A percentile compares a stretch with the other conserved stretches of the same genome.
Evolutionary conservation across 169 alveolate species (phyloP).

Genomic region (Hepatocystis sp.): DNA sequence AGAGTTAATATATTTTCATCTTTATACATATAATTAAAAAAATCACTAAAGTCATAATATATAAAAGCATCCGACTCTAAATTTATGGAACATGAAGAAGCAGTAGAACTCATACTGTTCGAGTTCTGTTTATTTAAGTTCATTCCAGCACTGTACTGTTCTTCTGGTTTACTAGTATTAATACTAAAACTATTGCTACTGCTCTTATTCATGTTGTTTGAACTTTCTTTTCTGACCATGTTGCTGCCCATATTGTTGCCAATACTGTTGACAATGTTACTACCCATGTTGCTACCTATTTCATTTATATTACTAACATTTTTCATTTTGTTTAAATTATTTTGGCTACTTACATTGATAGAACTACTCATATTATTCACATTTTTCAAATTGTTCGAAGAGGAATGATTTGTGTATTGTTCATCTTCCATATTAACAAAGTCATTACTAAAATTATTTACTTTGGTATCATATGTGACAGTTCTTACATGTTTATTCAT

Average conservation of each 20-base stretch:
- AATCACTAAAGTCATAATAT: constrained; percentile 50
- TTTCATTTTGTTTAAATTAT: constrained; percentile 7
- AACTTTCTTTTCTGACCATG: no score
- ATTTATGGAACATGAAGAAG: constrained; percentile 8
- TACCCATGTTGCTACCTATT: constrained; percentile 1
- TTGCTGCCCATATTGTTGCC: no score
- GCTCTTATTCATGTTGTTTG: no score
- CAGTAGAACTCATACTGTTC: not conserved
- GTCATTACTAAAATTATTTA: constrained; percentile 31
- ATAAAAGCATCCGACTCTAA: constrained; percentile 62
- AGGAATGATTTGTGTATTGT: constrained; percentile 5
- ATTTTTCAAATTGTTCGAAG: constrained; percentile 13
- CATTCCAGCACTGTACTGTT: no score
- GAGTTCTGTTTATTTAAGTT: constrained; percentile 22
- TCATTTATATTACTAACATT: constrained; percentile 2
- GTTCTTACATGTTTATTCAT: constrained; percentile 20
- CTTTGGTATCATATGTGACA: constrained; percentile 30
- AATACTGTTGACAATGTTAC: no score
- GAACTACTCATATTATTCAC: constrained; percentile 6
- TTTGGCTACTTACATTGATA: not conserved
- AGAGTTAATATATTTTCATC: constrained; percentile 73
- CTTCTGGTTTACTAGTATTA: no score
- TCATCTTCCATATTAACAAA: constrained; percentile 9
- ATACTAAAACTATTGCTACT: no score
- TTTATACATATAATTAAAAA: constrained; percentile 62